Percentiles rank a stretch among this genome's conserved stretches.
phyloP scores from a whole-genome alignment of 176 grass and related monocot species.

The Avena sativa region DNA sequence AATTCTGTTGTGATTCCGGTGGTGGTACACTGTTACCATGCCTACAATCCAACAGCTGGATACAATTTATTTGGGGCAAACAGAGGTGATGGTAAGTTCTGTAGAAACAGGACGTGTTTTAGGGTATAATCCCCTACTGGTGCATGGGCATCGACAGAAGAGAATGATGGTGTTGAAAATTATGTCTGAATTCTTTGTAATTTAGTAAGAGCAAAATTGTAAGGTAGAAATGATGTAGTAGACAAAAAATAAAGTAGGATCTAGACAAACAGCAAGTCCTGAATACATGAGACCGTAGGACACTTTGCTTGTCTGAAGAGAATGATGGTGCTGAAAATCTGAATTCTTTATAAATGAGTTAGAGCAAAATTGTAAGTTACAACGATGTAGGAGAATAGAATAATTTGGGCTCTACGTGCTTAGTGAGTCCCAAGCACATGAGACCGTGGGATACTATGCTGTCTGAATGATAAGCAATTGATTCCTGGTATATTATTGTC shows the following conservation, averaged over 20 bases:
- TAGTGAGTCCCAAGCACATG: slow-evolving; percentile 19
- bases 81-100: not conserved
- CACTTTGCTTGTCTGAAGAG: not conserved
- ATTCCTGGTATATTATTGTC: not conserved
- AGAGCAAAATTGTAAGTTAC: not conserved
- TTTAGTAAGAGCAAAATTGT: not conserved
- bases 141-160: not conserved
- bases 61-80: not conserved
- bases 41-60: not conserved
- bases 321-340: not conserved
- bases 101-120: not conserved
- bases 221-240: not conserved
- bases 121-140: not conserved
- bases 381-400: not conserved
- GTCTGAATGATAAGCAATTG: slow-evolving; percentile 7
- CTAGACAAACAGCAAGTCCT: slow-evolving; percentile 6
- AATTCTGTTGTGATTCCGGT: not conserved
- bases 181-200: slow-evolving; percentile 10
- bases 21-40: not conserved
- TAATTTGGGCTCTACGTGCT: not conserved
- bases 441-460: not conserved
- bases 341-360: not conserved
- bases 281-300: not conserved
- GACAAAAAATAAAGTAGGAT: not conserved
- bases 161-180: not conserved